A percentile compares a stretch with the other conserved stretches of the same genome.
Conservation (phyloP, 257 asterid species). For the Forsythia viridissima region DNA sequence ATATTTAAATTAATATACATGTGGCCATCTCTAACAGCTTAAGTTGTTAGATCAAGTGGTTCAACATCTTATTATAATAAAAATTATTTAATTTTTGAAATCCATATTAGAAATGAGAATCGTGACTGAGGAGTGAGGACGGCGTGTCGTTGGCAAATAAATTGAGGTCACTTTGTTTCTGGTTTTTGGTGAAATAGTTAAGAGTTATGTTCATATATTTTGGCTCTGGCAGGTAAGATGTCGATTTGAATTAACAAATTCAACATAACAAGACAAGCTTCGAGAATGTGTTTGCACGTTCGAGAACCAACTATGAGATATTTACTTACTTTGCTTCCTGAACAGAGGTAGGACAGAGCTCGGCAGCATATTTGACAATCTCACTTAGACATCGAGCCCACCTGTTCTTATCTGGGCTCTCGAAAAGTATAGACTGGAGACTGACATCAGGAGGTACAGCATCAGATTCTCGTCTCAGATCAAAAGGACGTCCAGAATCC, state of each 20-base stretch:
- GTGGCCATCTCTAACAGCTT: not conserved
- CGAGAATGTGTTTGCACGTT: conserved; percentile 12
- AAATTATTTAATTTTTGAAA: not conserved
- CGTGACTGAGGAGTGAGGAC: not conserved
- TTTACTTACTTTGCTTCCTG: conserved; percentile 89
- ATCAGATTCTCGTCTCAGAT: conserved; percentile 92
- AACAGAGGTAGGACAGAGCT: conserved; percentile 93
- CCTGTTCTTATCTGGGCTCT: conserved; percentile 96
- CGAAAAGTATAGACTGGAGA: conserved; percentile 91
- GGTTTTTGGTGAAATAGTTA: not conserved
- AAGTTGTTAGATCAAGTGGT: not conserved
- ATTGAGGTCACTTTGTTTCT: no score
- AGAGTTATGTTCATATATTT: conserved; percentile 8
- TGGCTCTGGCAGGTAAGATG: conserved; percentile 10
- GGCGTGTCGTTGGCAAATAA: conserved; percentile 14
- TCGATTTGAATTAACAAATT: conserved; percentile 15
- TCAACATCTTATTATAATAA: not conserved
- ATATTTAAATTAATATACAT: not conserved
- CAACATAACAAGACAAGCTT: conserved; percentile 16
- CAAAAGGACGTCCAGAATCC: conserved; percentile 95
- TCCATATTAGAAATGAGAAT: not conserved
- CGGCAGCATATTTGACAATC: conserved; percentile 88
- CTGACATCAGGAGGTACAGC: conserved; percentile 91
- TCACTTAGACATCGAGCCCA: conserved; percentile 98
- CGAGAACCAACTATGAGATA: conserved; percentile 17